A percentile compares a stretch with the other conserved stretches of the same genome.
phyloP scores from a whole-genome alignment of 768 basidiomycete genomes.

The Suillus weaverae region DNA sequence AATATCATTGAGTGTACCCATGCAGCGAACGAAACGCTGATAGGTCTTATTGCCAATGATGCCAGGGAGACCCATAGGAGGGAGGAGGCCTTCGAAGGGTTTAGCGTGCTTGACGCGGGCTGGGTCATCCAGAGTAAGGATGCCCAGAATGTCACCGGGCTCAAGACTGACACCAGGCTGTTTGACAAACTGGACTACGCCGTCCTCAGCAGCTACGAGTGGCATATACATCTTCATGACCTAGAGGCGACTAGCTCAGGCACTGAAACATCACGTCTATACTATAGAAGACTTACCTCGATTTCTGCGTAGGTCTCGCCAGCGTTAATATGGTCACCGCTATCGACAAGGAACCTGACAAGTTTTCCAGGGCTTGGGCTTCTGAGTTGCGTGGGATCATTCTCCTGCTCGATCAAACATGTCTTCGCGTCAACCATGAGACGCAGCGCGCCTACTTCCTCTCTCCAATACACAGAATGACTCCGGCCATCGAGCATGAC shows the following conservation, averaged over 20 bases:
- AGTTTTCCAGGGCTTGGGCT: conserved; percentile 97
- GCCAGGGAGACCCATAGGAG: conserved; percentile 81
- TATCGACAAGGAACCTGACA: conserved; percentile 91
- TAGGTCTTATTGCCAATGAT: conserved; percentile 88
- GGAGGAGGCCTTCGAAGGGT: conserved; percentile 94
- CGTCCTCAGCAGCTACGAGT: conserved; percentile 90
- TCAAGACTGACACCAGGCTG: conserved; percentile 97
- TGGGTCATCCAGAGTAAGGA: conserved; percentile 94
- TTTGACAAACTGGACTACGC: conserved; percentile 93
- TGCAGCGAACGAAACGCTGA: conserved; percentile 76
- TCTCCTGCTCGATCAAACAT: conserved; percentile 98
- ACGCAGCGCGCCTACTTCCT: conserved; percentile 92
- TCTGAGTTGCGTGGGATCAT: conserved; percentile 95
- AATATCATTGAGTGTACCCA: conserved; percentile 82
- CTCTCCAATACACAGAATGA: conserved; percentile 97
- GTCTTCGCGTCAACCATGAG: conserved; percentile 97
- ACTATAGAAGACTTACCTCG: conserved; percentile 55
- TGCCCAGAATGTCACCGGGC: conserved; percentile 96
- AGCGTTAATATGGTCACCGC: conserved; percentile 95
- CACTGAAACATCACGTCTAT: neutral
- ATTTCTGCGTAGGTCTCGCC: conserved; percentile 98
- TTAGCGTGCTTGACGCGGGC: conserved; percentile 96
- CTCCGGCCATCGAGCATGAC: conserved; percentile 90
- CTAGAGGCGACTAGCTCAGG: conserved; percentile 33
- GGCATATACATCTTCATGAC: conserved; percentile 99